Evolutionary conservation across 768 basidiomycete species (phyloP), one percentile per base, ranked within the genome.

Genomic region (Leccinum incarnatum): DNA sequence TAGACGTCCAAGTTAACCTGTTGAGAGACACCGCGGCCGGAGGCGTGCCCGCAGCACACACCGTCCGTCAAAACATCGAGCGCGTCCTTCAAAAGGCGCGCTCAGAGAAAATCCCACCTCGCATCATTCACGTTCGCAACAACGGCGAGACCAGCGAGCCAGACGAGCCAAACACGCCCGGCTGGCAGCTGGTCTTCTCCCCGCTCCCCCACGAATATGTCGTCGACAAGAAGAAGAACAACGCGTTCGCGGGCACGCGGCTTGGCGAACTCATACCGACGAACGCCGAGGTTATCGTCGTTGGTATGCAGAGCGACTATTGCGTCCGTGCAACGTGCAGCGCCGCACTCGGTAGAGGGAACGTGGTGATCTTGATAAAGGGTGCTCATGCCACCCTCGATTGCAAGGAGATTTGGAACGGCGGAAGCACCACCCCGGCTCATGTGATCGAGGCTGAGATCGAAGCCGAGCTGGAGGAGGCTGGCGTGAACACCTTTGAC

Each of bases 381-480:
- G 87, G 81, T 7, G 84, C 86, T 53, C 88, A 89, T 72, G 86
- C 81, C 54, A 88, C 88, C 61, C 80, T 82, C 70, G 85, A 88
- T 75, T 75, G 86, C 60, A 77, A 81, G 34, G 87, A 88, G 75
- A 78, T 84, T 36, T 75, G 83, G 65, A 79, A 83, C 62, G 84
- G 80, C 8, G 84, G 83, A 2, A 79, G 81, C 6, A 67, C 80
- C 27, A 87, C 84, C 0, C 71, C 76, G 1, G 86, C 86, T 10
- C 65, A 69, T 46, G 72, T 72, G 55, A 79, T 89, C 30, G 81
- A 84, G 75, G 71, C 67, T 11, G 83, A 88, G 63, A 80, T 88
- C 30, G 87, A 89, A 74, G 79, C 72, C 2, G 84, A 88, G 74
- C 70, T 89, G 25, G 85, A 88, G 71, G 86, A 87, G 66, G 84